phyloP scores from a whole-genome alignment of 208 protist species.

The Leishmania aethiopica region DNA sequence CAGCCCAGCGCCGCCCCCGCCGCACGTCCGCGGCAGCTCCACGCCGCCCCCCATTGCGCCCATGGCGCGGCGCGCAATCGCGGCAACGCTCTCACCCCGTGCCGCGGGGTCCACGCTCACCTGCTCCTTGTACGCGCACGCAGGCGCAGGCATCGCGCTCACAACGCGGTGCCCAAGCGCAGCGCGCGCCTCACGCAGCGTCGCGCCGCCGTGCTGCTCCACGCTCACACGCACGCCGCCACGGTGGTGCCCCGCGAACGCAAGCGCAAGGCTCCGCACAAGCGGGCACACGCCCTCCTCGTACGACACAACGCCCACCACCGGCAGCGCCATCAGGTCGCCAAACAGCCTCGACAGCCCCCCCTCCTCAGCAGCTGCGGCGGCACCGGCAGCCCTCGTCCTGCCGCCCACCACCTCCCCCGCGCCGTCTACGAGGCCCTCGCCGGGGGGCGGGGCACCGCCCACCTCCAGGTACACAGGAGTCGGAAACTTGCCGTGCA shows the following conservation, averaged over 20 bases:
- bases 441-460: not conserved
- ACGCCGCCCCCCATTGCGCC: not conserved
- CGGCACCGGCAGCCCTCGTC: not conserved
- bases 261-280: slow-evolving; percentile 52
- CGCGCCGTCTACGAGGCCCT: not conserved
- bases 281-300: slow-evolving; percentile 45
- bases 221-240: slow-evolving; percentile 24
- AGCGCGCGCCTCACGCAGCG: slow-evolving; percentile 14
- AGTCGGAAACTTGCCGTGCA: slow-evolving; percentile 20
- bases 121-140: slow-evolving; percentile 22
- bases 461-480: slow-evolving; percentile 31
- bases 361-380: not conserved
- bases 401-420: not conserved
- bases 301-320: slow-evolving; percentile 43
- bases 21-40: slow-evolving; percentile 26
- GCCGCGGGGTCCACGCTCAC: not conserved
- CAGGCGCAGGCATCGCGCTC: slow-evolving; percentile 31
- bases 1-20: slow-evolving; percentile 11
- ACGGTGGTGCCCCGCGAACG: slow-evolving; percentile 38
- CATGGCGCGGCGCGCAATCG: not conserved
- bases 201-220: slow-evolving; percentile 9
- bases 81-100: not conserved
- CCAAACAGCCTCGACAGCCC: slow-evolving; percentile 24
- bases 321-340: slow-evolving; percentile 46
- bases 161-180: slow-evolving; percentile 19